Base-by-base conservation (phyloP, 352 stramenopile genomes). In the Globisporangium abappressorium region DNA sequence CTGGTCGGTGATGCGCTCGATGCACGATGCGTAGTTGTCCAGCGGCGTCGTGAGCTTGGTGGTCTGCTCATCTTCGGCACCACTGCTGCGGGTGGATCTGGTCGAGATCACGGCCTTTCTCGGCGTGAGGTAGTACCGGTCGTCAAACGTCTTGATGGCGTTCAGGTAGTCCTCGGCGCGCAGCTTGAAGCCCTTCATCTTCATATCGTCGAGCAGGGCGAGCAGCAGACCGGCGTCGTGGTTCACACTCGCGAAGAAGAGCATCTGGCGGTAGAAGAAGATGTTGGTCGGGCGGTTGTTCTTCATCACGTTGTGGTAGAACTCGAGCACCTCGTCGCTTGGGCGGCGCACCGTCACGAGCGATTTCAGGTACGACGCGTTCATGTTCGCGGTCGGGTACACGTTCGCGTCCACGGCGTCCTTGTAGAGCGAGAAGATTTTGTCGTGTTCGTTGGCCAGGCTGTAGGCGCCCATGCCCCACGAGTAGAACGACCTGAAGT, bases 361-460 rank as follows among this genome's bases (percentile, higher is more conserved):
- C 38, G 79, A 70, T 30, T 73, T 75, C 5, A 85, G 22, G 68
- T 87, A 92, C 65, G 85, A 74, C 30, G 73, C 70, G 57, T 82
- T 90, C 81, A 90, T 92, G 69, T 85, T 87, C 8, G 81, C 80
- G 1, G 84, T 85, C 62, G 82, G 80, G 66, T 89, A 87, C 22
- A 89, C 56, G 12, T 65, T 46, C 6, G 73, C 70, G 11, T 77
- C 74, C 15, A 81, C 55, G 22, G 74, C 72, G 12, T 75, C 70
- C 28, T 88, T 68, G 73, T 90, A 92, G 9, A 87, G 78, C 4
- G 74, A 57, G 24, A 88, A 79, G 62, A 88, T 55, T 51, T 73
- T 69, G 9, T 65, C 63, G 62, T 80, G 68, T 49, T 73, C 66
- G 9, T 69, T 68, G 20, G 70, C 65, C 30, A 72, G 34, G 1